Evolutionary conservation across 2,329 filamentous ascomycete genomes (phyloP), one percentile per base, ranked within the genome.

Genomic region (Ceratocystis variospora): DNA sequence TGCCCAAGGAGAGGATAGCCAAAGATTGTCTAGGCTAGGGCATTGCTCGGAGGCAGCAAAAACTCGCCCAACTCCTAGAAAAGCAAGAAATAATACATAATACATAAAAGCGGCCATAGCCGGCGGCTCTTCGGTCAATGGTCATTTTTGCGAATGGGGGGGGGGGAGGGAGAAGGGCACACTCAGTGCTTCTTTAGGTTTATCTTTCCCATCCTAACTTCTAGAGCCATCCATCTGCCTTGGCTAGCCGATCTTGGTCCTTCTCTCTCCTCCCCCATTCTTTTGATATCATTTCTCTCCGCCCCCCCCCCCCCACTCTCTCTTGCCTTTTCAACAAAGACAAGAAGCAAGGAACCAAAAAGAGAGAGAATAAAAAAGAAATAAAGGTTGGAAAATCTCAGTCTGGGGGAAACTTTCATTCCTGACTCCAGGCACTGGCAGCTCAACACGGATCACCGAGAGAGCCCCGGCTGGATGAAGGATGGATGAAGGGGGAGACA

Each of bases 101-200:
- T 15, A 22, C 22, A 22, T 22, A 22, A 22, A 55, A 55, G 15
- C 22, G 15, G 19, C n/a, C n/a, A 55, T 25, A 15, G 25, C 50
- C 50, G 50, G 50, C 50, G 25, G n/a, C 50, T 55, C 50, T 55
- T 55, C 50, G 50, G 50, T 15, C 50, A 55, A 55, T 55, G 25
- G 12, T 3, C 37, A 2, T 55, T 25, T 55, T 25, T 48, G n/a
- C 19, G 46, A 25, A 15, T 4, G 17, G 12, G 46, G 10, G 17
- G 12, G 46, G 7, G 50, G 19, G 50, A 55, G 12, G 19, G 50
- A 25, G 6, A 25, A 25, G 50, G 25, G 25, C 19, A 6, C 50
- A 15, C 19, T 25, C 50, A 15, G 8, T 2, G 50, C 50, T 55
- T 55, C 19, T 55, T 22, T 19, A 48, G 17, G 46, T 48, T 15